Conservation (phyloP, 2,329 filamentous ascomycete species). For the Raffaelea ambrosiae region DNA sequence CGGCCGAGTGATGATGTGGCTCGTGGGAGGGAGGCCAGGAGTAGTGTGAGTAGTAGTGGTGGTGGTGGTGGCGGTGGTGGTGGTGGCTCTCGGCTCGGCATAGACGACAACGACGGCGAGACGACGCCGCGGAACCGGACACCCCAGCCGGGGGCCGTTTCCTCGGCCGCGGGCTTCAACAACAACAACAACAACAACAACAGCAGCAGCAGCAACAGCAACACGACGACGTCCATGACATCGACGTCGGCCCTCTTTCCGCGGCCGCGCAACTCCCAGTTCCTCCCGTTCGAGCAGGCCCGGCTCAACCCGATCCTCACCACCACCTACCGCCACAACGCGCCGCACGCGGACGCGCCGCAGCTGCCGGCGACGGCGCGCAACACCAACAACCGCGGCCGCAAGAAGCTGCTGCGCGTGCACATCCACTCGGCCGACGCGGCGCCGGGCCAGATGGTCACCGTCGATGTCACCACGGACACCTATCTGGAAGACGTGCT, state of each 20-base stretch:
- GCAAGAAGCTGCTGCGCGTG: constrained; percentile 62
- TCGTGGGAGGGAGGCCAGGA: too few relatives aligned
- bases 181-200: neutral
- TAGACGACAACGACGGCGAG: constrained; percentile 9
- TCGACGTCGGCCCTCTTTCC: neutral
- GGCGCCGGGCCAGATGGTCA: constrained; percentile 64
- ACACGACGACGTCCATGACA: neutral
- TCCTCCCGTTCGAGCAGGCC: constrained; percentile 20
- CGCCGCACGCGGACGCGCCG: constrained; percentile 49
- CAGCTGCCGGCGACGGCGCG: constrained; percentile 34
- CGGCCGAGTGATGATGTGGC: neutral
- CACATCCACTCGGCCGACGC: constrained; percentile 63
- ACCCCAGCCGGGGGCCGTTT: constrained; percentile 18
- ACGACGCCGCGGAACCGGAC: constrained; percentile 39
- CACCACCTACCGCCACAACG: constrained; percentile 48
- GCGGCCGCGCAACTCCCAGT: neutral
- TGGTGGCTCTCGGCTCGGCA: too few relatives aligned
- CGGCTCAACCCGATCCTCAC: constrained; percentile 53
- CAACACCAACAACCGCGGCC: constrained; percentile 42
- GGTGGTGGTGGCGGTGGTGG: too few relatives aligned
- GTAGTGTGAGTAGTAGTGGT: too few relatives aligned
- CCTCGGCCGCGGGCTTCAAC: neutral
- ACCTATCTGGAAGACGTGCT: constrained; percentile 78
- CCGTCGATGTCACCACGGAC: constrained; percentile 69
- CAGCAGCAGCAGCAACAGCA: neutral